Evolutionary conservation across 2,329 filamentous ascomycete species (phyloP), one percentile per base, ranked within the genome.

Genomic region (Aspergillus melleus): DNA sequence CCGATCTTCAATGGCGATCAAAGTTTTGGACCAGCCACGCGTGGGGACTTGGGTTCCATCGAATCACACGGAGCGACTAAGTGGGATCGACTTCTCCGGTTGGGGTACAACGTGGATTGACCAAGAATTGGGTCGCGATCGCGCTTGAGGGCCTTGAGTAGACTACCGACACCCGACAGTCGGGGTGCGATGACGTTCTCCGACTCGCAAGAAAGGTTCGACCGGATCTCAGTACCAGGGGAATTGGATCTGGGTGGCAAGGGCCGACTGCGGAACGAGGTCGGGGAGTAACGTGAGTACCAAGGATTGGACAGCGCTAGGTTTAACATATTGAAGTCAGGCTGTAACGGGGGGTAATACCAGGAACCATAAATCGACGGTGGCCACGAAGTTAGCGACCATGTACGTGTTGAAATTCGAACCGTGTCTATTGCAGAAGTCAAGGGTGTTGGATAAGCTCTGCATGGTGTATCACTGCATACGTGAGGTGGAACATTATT

Each of bases 41-140:
- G 24, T 51, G 49, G 49, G 49, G 49, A 51, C 24, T 5, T 4
- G 10, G 8, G 22, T 36, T 42, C 42, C 42, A 55, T 49, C 42
- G 20, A 55, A 26, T 32, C 44, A 47, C 22, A 19, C 22, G 5
- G 16, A 42, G 22, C 14, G 22, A 46, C n/a, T 29, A 19, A 14
- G 22, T 10, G 26, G 10, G 26, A 49, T 55, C 22, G 53, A 49
- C 53, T 49, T n/a, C 53, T 42, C 53, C 42, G 29, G 44, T 44
- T 39, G 53, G 53, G 42, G 53, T 49, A 30, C 22, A 47, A 47
- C 44, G 44, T 47, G 44, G 24, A 55, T 49, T 47, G 53, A 55
- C 42, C 39, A 54, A 55, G 12, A 49, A 26, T 30, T 19, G 53
- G 53, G 53, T 20, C 22, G 39, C 20, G 8, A 42, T 29, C 26